Percentiles rank a stretch among this genome's conserved stretches.
Evolutionary conservation across 257 asterid genomes (phyloP).

Genomic region (Buddleja alternifolia): DNA sequence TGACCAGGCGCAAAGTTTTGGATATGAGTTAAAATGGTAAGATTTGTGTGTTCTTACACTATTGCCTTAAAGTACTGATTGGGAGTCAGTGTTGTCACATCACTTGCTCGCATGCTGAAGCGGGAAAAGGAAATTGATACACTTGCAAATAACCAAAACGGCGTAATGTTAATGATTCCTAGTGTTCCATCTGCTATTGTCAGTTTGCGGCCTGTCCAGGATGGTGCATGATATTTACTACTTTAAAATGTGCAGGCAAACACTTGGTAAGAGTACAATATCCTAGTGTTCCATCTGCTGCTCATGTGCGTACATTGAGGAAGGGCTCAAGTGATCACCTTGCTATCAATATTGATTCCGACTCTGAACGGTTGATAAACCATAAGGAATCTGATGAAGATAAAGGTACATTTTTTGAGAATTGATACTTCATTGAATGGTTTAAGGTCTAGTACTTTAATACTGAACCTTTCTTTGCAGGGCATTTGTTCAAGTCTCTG

Average conservation of each 20-base stretch:
- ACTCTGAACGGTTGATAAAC: slow-evolving; percentile 65
- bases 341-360: slow-evolving; percentile 81
- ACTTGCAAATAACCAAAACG: slow-evolving; percentile 1
- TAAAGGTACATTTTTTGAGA: slow-evolving; percentile 58
- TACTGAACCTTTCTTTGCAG: slow-evolving; percentile 46
- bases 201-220: slow-evolving; percentile 2
- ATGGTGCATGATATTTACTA: slow-evolving; percentile 25
- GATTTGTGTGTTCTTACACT: too few species aligned
- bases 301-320: slow-evolving; percentile 78
- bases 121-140: not conserved
- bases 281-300: slow-evolving; percentile 70
- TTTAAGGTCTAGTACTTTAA: slow-evolving; percentile 21
- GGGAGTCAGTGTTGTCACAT: too few species aligned
- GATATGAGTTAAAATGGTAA: too few species aligned
- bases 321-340: slow-evolving; percentile 94
- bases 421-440: slow-evolving; percentile 3
- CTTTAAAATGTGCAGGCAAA: slow-evolving; percentile 56
- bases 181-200: too few species aligned
- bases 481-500: slow-evolving; percentile 84
- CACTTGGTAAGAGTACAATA: slow-evolving; percentile 53
- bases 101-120: not conserved
- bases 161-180: slow-evolving; percentile 1
- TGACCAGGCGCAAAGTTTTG: too few species aligned
- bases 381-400: slow-evolving; percentile 70
- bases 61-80: too few species aligned